phyloP scores from a whole-genome alignment of 768 basidiomycete genomes.

The Porpolomopsis calyptriformis region DNA sequence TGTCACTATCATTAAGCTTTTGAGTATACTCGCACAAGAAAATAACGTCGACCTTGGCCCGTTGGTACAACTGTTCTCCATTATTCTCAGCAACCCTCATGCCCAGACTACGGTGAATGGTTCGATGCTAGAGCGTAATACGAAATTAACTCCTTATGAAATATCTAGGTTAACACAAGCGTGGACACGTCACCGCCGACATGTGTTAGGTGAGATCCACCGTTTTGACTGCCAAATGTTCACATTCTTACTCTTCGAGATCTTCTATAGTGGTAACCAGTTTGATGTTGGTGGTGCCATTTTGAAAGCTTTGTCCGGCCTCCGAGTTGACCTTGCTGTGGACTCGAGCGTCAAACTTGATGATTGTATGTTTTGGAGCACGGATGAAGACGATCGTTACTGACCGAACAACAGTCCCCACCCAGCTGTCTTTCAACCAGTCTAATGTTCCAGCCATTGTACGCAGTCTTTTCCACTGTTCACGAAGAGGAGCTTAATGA shows the following conservation, averaged over 20 bases:
- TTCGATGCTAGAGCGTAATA: background rate
- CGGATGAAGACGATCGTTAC: background rate
- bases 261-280: slow-evolving; percentile 43
- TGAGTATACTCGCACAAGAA: slow-evolving; percentile 38
- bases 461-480: slow-evolving; percentile 10
- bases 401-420: slow-evolving; percentile 31
- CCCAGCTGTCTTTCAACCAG: slow-evolving; percentile 49
- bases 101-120: slow-evolving; percentile 41
- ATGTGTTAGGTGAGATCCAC: slow-evolving; percentile 41
- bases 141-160: background rate
- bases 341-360: slow-evolving; percentile 49
- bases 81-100: slow-evolving; percentile 39
- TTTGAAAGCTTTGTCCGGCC: slow-evolving; percentile 46
- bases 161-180: slow-evolving; percentile 42
- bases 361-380: slow-evolving; percentile 38
- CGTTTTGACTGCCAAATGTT: background rate
- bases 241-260: background rate
- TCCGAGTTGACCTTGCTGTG: slow-evolving; percentile 49
- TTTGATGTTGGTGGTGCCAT: slow-evolving; percentile 53
- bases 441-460: slow-evolving; percentile 45
- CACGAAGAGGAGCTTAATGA: slow-evolving; percentile 2
- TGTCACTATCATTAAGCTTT: slow-evolving; percentile 45
- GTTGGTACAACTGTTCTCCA: slow-evolving; percentile 42
- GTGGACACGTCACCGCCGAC: slow-evolving; percentile 43
- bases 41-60: slow-evolving; percentile 55